Conservation (phyloP, 2,329 filamentous ascomycete genomes). For the Thielaviopsis ethacetica region DNA sequence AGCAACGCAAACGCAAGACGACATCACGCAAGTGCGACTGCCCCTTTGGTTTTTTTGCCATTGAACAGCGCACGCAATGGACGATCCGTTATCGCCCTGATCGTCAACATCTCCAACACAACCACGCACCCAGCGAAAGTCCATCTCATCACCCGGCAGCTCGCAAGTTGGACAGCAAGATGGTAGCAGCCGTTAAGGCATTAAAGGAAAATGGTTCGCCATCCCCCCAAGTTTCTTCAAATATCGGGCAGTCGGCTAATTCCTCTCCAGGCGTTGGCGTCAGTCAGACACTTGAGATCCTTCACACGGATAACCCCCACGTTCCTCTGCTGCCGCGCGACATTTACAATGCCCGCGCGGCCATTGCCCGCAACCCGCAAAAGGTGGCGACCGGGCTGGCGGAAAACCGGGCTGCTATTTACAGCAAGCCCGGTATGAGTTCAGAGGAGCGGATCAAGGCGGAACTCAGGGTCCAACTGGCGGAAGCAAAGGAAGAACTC, state of each 20-base stretch:
- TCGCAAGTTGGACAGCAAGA: conserved; percentile 48
- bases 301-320: conserved; percentile 46
- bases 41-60: conserved; percentile 53
- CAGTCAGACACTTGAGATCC: conserved; percentile 47
- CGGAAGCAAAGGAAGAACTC: conserved; percentile 39
- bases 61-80: conserved; percentile 52
- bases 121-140: conserved; percentile 50
- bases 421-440: conserved; percentile 47
- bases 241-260: conserved; percentile 10
- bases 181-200: conserved; percentile 49
- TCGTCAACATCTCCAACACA: conserved; percentile 39
- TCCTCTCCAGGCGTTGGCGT: conserved; percentile 39
- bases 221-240: conserved; percentile 11
- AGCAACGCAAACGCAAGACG: conserved; percentile 48
- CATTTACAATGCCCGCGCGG: conserved; percentile 51
- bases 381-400: conserved; percentile 44
- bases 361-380: conserved; percentile 47
- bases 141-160: conserved; percentile 50
- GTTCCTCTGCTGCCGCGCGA: conserved; percentile 47
- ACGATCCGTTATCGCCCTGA: conserved; percentile 48
- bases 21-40: conserved; percentile 55
- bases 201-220: conserved; percentile 48
- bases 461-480: conserved; percentile 43
- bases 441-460: conserved; percentile 47
- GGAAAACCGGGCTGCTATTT: conserved; percentile 46